A percentile compares a stretch with the other conserved stretches of the same genome.
These are phyloP conservation scores for Cicer arietinum DNA, from an alignment of 306 rosid genomes.

Conservation along the genomic window DNA sequence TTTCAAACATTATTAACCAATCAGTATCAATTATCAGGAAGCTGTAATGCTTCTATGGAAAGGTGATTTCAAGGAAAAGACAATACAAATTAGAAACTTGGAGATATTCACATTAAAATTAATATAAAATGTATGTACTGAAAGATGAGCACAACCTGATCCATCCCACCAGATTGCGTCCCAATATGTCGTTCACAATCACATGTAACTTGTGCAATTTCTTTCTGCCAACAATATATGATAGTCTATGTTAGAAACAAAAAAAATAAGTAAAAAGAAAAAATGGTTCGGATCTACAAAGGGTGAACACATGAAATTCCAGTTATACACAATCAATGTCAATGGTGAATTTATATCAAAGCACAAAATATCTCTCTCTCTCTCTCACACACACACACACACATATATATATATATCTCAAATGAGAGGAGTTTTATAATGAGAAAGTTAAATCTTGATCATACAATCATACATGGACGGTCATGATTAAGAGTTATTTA, in stretches of 20 bases:
- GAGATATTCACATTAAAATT: slow-evolving; percentile 27
- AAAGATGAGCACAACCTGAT: slow-evolving; percentile 66
- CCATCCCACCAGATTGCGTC: slow-evolving; percentile 99
- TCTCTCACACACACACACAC: too few species aligned
- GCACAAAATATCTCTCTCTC: too few species aligned
- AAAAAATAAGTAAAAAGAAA: neutral
- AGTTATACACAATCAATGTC: slow-evolving; percentile 6
- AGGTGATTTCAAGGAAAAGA: slow-evolving; percentile 19
- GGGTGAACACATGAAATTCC: slow-evolving; percentile 13
- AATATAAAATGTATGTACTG: slow-evolving; percentile 21
- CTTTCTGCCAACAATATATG: slow-evolving; percentile 71
- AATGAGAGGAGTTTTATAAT: too few species aligned
- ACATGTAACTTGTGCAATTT: slow-evolving; percentile 89
- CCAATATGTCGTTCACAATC: slow-evolving; percentile 93
- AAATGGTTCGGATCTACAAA: slow-evolving; percentile 24
- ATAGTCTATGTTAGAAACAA: slow-evolving; percentile 44
- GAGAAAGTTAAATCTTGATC: too few species aligned
- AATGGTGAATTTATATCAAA: slow-evolving; percentile 2
- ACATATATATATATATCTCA: too few species aligned
- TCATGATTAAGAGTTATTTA: too few species aligned
- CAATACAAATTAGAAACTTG: neutral
- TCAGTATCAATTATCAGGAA: slow-evolving; percentile 21
- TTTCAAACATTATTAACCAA: slow-evolving; percentile 17
- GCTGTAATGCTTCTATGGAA: slow-evolving; percentile 2
- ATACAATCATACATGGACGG: too few species aligned